These are phyloP conservation scores for Glycine soja DNA, from an alignment of 306 rosid genomes.

Conservation along the genomic window DNA sequence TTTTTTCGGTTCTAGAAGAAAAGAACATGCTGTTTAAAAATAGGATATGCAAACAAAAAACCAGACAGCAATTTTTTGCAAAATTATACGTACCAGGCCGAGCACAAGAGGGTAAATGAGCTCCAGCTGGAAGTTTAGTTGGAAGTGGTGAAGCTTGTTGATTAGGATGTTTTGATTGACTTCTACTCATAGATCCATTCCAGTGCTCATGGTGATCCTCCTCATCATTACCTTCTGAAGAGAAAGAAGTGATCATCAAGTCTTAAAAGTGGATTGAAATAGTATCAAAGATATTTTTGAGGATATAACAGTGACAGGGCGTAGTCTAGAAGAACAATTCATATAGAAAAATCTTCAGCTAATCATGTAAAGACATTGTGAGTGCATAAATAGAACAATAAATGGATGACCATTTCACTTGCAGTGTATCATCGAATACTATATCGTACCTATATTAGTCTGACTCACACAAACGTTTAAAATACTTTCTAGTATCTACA, in stretches of 20 bases:
- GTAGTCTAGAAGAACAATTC: constrained; percentile 33
- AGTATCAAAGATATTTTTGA: constrained; percentile 28
- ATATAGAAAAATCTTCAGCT: neutral
- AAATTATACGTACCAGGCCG: constrained; percentile 54
- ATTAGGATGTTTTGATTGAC: constrained; percentile 53
- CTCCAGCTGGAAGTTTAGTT: constrained; percentile 82
- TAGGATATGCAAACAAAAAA: constrained; percentile 12
- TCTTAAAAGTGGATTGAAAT: constrained; percentile 34
- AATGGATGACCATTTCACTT: constrained; percentile 5
- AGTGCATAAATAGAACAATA: constrained; percentile 15
- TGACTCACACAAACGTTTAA: neutral
- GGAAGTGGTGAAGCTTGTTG: constrained; percentile 68
- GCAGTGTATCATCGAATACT: constrained; percentile 21
- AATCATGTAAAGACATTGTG: constrained; percentile 36
- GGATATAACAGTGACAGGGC: constrained; percentile 34
- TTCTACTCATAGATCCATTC: constrained; percentile 60
- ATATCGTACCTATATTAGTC: constrained; percentile 9
- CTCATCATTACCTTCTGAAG: constrained; percentile 58
- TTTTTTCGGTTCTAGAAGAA: neutral
- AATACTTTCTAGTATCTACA: neutral
- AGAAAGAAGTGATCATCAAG: constrained; percentile 33
- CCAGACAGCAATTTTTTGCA: constrained; percentile 20
- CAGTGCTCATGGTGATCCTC: constrained; percentile 56
- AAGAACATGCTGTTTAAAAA: neutral
- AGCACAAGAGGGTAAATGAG: constrained; percentile 82